These are phyloP conservation scores for Taphrina populina DNA, from an alignment of 1,139 yeast genomes.

Conservation along the genomic window DNA sequence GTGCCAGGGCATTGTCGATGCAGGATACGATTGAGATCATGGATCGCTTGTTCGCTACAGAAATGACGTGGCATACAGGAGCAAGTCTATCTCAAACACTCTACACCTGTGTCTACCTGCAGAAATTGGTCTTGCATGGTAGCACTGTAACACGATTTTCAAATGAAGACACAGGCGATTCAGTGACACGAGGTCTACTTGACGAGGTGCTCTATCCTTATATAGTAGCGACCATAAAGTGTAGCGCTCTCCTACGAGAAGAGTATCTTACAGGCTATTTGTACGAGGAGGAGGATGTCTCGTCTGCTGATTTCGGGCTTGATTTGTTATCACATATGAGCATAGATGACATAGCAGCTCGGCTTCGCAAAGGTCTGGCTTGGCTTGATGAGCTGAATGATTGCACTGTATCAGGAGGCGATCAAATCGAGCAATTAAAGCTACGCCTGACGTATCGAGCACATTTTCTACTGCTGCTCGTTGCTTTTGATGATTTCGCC, in stretches of 20 bases:
- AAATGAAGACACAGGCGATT: not conserved
- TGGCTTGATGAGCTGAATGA: constrained; percentile 7
- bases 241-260: constrained; percentile 17
- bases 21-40: constrained; percentile 18
- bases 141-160: constrained; percentile 1
- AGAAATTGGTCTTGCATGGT: constrained; percentile 8
- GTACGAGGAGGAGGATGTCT: constrained; percentile 34
- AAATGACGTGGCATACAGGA: constrained; percentile 35
- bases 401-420: too few species aligned
- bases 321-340: constrained; percentile 1
- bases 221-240: constrained; percentile 28
- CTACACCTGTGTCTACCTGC: constrained; percentile 31
- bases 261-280: constrained; percentile 24
- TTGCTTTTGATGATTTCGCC: not conserved
- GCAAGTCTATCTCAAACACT: constrained; percentile 34
- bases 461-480: not conserved
- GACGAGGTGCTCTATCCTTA: constrained; percentile 30
- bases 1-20: constrained; percentile 2
- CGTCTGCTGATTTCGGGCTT: constrained; percentile 14
- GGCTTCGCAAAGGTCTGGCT: constrained; percentile 4
- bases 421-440: not conserved
- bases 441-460: constrained; percentile 6
- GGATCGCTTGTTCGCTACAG: constrained; percentile 31
- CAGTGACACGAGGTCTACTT: not conserved
- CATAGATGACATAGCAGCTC: not conserved